phyloP scores from a whole-genome alignment of 345 rosid species.

The Theobroma cacao region DNA sequence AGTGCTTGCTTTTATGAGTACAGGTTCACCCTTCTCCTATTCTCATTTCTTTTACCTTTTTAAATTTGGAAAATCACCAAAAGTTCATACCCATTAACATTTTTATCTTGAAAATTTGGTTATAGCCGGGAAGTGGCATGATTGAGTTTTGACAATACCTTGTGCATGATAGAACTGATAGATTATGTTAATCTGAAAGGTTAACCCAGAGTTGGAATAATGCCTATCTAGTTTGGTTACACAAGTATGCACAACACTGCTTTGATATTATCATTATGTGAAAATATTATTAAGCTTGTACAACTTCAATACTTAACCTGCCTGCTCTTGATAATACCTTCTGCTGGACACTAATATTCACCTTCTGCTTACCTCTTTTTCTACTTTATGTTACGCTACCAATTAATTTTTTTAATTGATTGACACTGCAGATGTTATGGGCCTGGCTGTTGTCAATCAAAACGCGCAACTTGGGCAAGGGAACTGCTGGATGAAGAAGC shows the following conservation, averaged over 20 bases:
- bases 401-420: background rate
- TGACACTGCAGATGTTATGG: conserved; percentile 69
- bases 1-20: conserved; percentile 95
- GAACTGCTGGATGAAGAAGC: conserved; percentile 90
- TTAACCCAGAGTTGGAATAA: background rate
- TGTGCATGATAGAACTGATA: background rate
- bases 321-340: background rate
- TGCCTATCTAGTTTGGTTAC: background rate
- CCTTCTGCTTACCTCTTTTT: background rate
- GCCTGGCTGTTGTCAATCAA: conserved; percentile 71
- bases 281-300: background rate
- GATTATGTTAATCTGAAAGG: background rate
- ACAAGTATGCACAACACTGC: background rate
- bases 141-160: background rate
- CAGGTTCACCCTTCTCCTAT: conserved; percentile 34
- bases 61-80: background rate
- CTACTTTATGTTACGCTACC: background rate
- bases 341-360: background rate
- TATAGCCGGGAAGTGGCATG: background rate
- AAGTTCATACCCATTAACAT: background rate
- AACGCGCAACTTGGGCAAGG: conserved; percentile 80
- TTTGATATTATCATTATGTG: too few species aligned
- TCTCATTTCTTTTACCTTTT: background rate
- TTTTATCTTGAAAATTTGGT: background rate
- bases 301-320: background rate